Evolutionary conservation across 163 green algal genomes (phyloP).

Genomic region (Trebouxiophyceae sp.): DNA sequence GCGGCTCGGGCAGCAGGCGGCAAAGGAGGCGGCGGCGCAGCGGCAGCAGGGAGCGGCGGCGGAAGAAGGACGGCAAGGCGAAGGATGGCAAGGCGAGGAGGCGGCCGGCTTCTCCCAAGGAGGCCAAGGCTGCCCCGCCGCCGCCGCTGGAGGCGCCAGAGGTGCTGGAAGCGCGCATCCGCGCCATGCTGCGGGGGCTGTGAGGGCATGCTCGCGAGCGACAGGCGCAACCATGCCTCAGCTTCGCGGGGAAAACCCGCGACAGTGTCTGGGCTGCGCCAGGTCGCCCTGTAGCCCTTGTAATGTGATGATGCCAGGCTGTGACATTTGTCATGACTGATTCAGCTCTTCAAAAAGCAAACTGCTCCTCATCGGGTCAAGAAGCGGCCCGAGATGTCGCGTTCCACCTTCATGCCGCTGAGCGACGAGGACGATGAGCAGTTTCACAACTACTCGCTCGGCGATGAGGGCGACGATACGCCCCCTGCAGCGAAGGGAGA

Average conservation of each 20-base stretch:
- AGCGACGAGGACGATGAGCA: not conserved
- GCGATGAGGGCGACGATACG: not conserved
- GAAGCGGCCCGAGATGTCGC: not conserved
- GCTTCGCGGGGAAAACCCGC: too few species aligned
- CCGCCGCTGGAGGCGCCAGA: not conserved
- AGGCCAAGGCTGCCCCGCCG: too few species aligned
- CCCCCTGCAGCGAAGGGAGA: not conserved
- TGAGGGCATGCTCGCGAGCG: too few species aligned
- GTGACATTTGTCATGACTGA: not conserved
- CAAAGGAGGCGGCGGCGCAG: not conserved
- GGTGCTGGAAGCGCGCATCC: slow-evolving; percentile 1
- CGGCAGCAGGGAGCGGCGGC: not conserved
- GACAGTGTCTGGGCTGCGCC: not conserved
- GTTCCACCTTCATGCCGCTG: not conserved
- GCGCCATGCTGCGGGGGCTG: slow-evolving; percentile 1
- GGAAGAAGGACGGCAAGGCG: slow-evolving; percentile 1
- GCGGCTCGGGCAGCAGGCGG: not conserved
- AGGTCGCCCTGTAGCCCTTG: not conserved
- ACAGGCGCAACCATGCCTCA: too few species aligned
- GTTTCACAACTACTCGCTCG: not conserved
- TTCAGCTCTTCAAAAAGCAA: not conserved
- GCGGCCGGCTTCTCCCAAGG: too few species aligned
- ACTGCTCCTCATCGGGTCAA: not conserved
- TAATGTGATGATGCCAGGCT: too few species aligned
- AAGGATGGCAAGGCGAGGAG: slow-evolving; percentile 1